phyloP scores from a whole-genome alignment of 2,329 filamentous ascomycete species.

The Biscogniauxia mediterranea region DNA sequence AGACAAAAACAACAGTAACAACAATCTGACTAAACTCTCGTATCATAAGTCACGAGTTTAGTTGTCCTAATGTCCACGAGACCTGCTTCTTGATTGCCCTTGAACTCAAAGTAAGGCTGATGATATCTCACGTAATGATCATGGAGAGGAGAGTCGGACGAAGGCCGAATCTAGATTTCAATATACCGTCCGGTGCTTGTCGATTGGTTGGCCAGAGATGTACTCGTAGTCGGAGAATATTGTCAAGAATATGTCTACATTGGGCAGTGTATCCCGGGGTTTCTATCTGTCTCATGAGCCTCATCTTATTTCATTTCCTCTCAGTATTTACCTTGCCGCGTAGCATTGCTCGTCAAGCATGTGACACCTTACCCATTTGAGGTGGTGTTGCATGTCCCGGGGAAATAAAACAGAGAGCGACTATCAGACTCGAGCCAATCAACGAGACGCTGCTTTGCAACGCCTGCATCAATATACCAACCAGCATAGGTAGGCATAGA shows the following conservation, averaged over 20 bases:
- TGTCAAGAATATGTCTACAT: neutral
- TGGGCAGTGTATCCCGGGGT: neutral
- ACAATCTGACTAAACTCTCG: too few relatives aligned
- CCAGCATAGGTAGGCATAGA: neutral
- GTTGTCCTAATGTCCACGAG: too few relatives aligned
- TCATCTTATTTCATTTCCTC: neutral
- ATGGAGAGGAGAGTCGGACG: neutral
- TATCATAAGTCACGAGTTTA: too few relatives aligned
- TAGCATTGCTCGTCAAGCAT: neutral
- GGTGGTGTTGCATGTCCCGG: neutral
- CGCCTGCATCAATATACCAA: neutral
- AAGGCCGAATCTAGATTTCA: neutral
- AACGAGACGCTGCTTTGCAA: neutral
- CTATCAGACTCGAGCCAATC: neutral
- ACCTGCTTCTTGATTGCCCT: too few relatives aligned
- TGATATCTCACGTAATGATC: neutral
- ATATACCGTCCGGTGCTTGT: neutral
- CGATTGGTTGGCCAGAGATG: too few relatives aligned
- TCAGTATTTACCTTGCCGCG: neutral
- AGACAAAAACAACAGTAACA: too few relatives aligned
- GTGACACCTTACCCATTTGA: neutral
- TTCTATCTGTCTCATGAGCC: neutral
- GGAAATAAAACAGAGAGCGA: neutral
- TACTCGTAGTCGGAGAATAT: too few relatives aligned
- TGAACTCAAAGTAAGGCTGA: neutral